Evolutionary conservation across 2,329 filamentous ascomycete species (phyloP).

Genomic region (Microdochium nivale): DNA sequence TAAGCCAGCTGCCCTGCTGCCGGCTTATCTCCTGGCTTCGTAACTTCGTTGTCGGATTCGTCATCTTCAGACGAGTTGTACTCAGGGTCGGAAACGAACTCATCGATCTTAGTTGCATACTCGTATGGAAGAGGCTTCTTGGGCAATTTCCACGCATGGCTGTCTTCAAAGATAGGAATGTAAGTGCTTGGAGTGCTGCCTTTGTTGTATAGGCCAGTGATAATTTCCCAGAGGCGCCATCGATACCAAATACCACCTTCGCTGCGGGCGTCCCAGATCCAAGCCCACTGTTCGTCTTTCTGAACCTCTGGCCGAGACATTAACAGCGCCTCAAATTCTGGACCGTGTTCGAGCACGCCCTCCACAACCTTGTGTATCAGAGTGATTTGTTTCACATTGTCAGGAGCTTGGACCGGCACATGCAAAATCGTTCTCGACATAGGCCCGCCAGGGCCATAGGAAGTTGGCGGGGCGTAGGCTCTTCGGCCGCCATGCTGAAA

Average conservation of each 20-base stretch:
- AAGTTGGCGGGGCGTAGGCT: conserved; percentile 69
- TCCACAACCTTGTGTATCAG: conserved; percentile 87
- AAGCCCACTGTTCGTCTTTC: conserved; percentile 82
- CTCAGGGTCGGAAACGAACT: conserved; percentile 75
- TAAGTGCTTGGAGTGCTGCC: conserved; percentile 39
- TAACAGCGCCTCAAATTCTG: conserved; percentile 83
- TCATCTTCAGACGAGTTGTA: conserved; percentile 86
- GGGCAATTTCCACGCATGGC: conserved; percentile 69
- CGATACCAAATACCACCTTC: conserved; percentile 82
- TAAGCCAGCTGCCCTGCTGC: conserved; percentile 49
- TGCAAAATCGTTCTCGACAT: conserved; percentile 42
- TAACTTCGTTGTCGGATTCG: conserved; percentile 52
- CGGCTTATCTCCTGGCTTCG: conserved; percentile 26
- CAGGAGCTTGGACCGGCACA: conserved; percentile 66
- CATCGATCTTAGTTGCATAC: conserved; percentile 65
- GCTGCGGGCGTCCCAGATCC: conserved; percentile 82
- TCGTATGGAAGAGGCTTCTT: conserved; percentile 70
- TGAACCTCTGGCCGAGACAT: conserved; percentile 84
- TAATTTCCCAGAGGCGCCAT: conserved; percentile 80
- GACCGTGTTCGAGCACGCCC: conserved; percentile 66
- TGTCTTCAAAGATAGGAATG: conserved; percentile 64
- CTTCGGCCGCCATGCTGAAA: conserved; percentile 37
- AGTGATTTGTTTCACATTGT: conserved; percentile 68
- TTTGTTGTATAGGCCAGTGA: conserved; percentile 53
- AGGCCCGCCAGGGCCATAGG: conserved; percentile 42